Evolutionary conservation across 164 flowering plant genomes (phyloP).

Genomic region (Vitis cinerea): DNA sequence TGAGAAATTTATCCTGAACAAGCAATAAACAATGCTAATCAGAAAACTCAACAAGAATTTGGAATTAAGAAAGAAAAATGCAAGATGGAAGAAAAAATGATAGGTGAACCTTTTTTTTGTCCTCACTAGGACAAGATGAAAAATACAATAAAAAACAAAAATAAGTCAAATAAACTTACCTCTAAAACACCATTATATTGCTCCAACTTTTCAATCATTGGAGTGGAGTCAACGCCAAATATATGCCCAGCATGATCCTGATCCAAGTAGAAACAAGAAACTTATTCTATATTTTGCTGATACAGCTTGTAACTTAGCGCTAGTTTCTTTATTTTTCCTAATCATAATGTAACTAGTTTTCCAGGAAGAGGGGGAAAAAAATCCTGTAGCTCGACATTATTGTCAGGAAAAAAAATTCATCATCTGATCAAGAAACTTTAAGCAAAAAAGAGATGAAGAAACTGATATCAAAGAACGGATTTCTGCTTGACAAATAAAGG

Average conservation of each 20-base stretch:
- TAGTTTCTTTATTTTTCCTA: too few relatives aligned
- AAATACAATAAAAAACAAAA: neutral
- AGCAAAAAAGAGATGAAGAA: too few relatives aligned
- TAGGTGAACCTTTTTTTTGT: too few relatives aligned
- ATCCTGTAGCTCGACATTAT: too few relatives aligned
- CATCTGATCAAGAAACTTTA: neutral
- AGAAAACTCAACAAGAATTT: neutral
- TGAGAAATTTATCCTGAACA: neutral
- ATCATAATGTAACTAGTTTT: too few relatives aligned
- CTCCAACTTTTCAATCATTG: conserved; percentile 89
- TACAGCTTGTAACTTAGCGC: too few relatives aligned
- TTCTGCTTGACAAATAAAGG: neutral
- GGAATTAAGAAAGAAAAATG: neutral
- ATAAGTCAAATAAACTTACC: conserved; percentile 35
- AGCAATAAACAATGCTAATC: neutral
- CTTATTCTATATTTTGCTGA: neutral
- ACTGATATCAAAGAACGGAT: too few relatives aligned
- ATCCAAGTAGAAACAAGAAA: conserved; percentile 14
- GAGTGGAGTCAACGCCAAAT: conserved; percentile 89
- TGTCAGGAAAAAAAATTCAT: too few relatives aligned
- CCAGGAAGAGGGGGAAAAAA: too few relatives aligned
- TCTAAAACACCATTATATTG: conserved; percentile 78
- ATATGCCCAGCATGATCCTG: conserved; percentile 99
- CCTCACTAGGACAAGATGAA: too few relatives aligned
- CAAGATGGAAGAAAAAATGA: neutral